Percentiles rank a stretch among this genome's conserved stretches.
Evolutionary conservation across 805 yeast species (phyloP).

Genomic region (Wickerhamiella sergipiensis): DNA sequence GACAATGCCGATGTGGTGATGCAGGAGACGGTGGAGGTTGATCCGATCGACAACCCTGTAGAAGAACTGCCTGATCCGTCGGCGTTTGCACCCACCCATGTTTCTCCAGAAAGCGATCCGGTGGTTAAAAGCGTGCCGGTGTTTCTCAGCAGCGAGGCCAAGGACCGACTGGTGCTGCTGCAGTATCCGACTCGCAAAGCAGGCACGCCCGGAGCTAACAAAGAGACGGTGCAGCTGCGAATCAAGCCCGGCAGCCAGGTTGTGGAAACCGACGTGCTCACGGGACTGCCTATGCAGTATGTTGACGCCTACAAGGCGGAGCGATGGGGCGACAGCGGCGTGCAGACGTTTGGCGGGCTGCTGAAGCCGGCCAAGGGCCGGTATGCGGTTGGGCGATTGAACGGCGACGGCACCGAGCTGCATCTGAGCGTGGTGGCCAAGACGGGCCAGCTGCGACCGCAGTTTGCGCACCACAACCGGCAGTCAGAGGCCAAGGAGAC

Average conservation of each 20-base stretch:
- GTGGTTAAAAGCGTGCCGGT: constrained; percentile 50
- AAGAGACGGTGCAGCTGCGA: constrained; percentile 31
- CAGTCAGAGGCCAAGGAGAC: constrained; percentile 30
- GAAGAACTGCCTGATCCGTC: constrained; percentile 4
- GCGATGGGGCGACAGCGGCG: constrained; percentile 47
- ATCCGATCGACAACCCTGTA: not conserved
- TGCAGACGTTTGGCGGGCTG: constrained; percentile 61
- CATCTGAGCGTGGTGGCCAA: constrained; percentile 53
- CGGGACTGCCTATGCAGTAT: constrained; percentile 46
- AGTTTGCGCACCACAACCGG: constrained; percentile 65
- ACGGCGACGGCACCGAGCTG: constrained; percentile 32
- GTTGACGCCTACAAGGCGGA: constrained; percentile 52
- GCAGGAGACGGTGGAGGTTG: constrained; percentile 8
- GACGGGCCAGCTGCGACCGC: constrained; percentile 68
- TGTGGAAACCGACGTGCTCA: constrained; percentile 64
- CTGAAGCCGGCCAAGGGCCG: constrained; percentile 25
- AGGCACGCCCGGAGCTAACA: not conserved
- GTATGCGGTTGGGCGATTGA: constrained; percentile 29
- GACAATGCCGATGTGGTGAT: constrained; percentile 6
- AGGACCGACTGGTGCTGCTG: constrained; percentile 29
- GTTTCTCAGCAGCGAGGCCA: constrained; percentile 25
- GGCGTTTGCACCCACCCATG: not conserved
- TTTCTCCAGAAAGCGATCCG: constrained; percentile 32
- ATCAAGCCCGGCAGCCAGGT: constrained; percentile 49
- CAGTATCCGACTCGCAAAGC: constrained; percentile 46